A percentile compares a stretch with the other conserved stretches of the same genome.
These are phyloP conservation scores for Globisporangium solare DNA, from an alignment of 352 stramenopile species.

Conservation along the genomic window DNA sequence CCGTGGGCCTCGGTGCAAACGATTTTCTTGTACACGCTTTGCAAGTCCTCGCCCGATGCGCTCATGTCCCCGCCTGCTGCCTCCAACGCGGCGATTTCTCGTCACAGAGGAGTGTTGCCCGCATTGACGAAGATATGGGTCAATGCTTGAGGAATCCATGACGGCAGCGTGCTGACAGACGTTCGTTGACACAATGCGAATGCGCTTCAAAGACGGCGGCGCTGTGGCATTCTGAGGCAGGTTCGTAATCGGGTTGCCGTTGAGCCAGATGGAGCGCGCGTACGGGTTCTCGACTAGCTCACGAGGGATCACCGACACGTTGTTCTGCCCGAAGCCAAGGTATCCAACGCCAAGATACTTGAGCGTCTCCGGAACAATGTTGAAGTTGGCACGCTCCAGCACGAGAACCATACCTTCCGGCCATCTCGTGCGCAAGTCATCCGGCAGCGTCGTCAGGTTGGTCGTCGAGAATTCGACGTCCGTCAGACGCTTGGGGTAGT, in stretches of 20 bases:
- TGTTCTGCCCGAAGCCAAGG: conserved; percentile 5
- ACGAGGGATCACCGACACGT: conserved; percentile 3
- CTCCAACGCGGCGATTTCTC: neutral
- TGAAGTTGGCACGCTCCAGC: conserved; percentile 4
- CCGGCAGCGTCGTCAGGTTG: conserved; percentile 9
- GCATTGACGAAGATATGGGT: conserved; percentile 5
- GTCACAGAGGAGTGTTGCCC: conserved; percentile 3
- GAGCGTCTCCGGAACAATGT: conserved; percentile 1
- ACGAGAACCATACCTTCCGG: conserved; percentile 9
- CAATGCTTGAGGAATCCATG: too few species aligned
- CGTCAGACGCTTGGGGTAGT: conserved; percentile 16
- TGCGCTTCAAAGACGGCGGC: too few species aligned
- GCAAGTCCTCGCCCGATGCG: too few species aligned
- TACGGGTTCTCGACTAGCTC: conserved; percentile 10
- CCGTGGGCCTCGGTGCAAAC: too few species aligned
- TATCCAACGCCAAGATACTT: conserved; percentile 9
- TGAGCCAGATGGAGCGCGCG: conserved; percentile 10
- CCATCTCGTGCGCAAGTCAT: conserved; percentile 12
- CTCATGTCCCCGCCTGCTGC: neutral
- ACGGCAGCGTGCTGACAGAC: too few species aligned
- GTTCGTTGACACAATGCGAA: too few species aligned
- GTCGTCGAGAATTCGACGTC: conserved; percentile 10
- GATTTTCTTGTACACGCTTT: too few species aligned
- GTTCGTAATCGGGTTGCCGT: conserved; percentile 13
- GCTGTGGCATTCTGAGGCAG: too few species aligned